phyloP scores from a whole-genome alignment of 2,329 filamentous ascomycete species.

The Aspergillus ochraceoroseus region DNA sequence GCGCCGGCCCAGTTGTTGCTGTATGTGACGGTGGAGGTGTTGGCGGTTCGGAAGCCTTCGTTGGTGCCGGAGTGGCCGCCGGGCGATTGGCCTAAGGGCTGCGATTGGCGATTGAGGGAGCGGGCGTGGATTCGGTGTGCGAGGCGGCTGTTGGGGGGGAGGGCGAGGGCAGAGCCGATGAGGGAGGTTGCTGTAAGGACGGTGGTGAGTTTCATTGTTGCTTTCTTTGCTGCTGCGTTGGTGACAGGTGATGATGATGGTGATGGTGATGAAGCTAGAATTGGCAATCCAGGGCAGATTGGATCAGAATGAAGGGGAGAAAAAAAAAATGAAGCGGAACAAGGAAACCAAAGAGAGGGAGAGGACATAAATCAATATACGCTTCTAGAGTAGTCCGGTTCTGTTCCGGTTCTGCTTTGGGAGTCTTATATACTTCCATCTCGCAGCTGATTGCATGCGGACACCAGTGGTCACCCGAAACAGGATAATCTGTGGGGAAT shows the following conservation, averaged over 20 bases:
- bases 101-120: conserved; percentile 24
- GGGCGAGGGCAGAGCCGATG: conserved; percentile 26
- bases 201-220: conserved; percentile 31
- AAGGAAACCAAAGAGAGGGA: neutral
- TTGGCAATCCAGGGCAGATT: too few relatives aligned
- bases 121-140: conserved; percentile 30
- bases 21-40: conserved; percentile 45
- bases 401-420: too few relatives aligned
- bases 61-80: conserved; percentile 11
- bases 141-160: conserved; percentile 27
- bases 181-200: conserved; percentile 24
- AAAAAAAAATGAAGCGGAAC: neutral
- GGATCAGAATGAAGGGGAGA: neutral
- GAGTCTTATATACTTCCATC: too few relatives aligned
- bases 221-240: neutral
- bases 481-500: too few relatives aligned
- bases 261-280: too few relatives aligned
- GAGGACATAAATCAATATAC: neutral
- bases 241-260: too few relatives aligned
- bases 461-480: too few relatives aligned
- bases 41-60: conserved; percentile 9
- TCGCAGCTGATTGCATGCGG: too few relatives aligned
- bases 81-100: conserved; percentile 18
- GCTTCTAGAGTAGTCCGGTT: too few relatives aligned
- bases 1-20: conserved; percentile 58